Percentiles rank a stretch among this genome's conserved stretches.
These are phyloP conservation scores for Heimioporus sp. DNA, from an alignment of 768 basidiomycete genomes.

Conservation along the genomic window DNA sequence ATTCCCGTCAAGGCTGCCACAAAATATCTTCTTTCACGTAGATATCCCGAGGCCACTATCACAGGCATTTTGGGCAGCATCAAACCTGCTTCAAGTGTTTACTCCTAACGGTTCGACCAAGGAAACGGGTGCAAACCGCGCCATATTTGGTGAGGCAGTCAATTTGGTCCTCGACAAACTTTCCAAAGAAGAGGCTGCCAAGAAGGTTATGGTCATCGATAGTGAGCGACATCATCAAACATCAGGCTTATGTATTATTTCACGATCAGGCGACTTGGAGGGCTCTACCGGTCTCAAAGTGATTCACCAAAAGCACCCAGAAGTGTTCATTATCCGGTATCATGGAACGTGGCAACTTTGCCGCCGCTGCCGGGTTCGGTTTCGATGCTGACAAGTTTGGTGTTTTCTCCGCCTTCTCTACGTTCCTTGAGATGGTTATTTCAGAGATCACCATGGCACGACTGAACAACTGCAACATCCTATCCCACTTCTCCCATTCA, in stretches of 20 bases:
- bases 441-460: conserved; percentile 94
- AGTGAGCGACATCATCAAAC: conserved; percentile 41
- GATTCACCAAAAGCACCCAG: conserved; percentile 88
- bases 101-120: conserved; percentile 72
- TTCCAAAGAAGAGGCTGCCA: conserved; percentile 70
- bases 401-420: conserved; percentile 88
- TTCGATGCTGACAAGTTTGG: conserved; percentile 81
- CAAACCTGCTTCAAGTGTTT: conserved; percentile 54
- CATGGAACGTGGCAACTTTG: conserved; percentile 84
- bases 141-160: conserved; percentile 84
- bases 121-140: conserved; percentile 78
- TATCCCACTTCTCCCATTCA: conserved; percentile 88
- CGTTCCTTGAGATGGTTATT: conserved; percentile 88
- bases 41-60: conserved; percentile 48
- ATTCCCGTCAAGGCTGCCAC: conserved; percentile 80
- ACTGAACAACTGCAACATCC: conserved; percentile 83
- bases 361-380: conserved; percentile 84
- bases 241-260: not conserved
- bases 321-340: conserved; percentile 84
- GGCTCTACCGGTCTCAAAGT: conserved; percentile 87
- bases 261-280: conserved; percentile 66
- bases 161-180: conserved; percentile 72
- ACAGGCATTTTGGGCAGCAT: conserved; percentile 59
- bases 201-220: conserved; percentile 86
- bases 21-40: conserved; percentile 66